Conservation (phyloP, 345 rosid species). For the Salix viminalis region DNA sequence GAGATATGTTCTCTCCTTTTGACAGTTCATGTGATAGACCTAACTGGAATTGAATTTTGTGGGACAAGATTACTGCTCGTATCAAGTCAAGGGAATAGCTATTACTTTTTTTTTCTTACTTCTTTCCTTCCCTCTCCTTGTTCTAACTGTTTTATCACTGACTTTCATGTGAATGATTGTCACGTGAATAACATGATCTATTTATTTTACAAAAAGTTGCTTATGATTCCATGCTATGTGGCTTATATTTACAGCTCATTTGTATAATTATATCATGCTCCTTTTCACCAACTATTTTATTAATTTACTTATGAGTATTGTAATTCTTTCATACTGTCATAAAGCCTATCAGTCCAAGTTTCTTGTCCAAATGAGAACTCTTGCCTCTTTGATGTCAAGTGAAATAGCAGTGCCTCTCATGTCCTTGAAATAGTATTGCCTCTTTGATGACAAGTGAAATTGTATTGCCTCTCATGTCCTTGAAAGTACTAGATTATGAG, state of each 20-base stretch:
- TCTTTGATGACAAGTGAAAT: not conserved
- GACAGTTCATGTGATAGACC: no score
- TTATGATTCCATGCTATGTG: not conserved
- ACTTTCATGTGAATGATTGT: not conserved
- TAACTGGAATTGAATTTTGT: no score
- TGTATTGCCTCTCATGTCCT: conserved; percentile 1
- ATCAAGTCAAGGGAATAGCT: no score
- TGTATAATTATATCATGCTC: not conserved
- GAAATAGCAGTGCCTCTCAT: conserved; percentile 1
- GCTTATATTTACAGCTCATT: not conserved
- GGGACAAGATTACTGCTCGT: no score
- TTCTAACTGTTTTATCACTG: not conserved
- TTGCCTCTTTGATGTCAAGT: not conserved
- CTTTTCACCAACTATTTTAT: not conserved
- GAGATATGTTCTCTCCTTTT: no score
- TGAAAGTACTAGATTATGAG: not conserved
- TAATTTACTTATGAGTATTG: not conserved
- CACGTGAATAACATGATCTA: not conserved
- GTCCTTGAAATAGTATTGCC: not conserved
- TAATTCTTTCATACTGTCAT: not conserved
- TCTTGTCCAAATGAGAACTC: not conserved
- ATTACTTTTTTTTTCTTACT: not conserved
- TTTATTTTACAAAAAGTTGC: no score
- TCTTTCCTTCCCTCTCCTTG: not conserved
- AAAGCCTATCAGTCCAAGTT: not conserved